These are phyloP conservation scores for Trypanosoma caninum DNA, from an alignment of 208 protist genomes.

Conservation along the genomic window DNA sequence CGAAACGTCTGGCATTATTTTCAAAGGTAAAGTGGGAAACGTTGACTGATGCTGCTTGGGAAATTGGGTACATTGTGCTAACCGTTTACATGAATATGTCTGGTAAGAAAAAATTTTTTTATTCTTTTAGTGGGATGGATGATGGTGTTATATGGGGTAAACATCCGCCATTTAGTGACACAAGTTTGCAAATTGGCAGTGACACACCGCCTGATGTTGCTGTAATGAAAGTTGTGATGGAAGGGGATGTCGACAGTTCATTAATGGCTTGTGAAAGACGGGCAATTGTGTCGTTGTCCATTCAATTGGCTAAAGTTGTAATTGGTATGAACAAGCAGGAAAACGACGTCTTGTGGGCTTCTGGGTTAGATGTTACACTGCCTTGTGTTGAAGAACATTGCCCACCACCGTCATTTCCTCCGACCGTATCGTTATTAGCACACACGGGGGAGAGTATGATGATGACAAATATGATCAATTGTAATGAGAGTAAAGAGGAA, in stretches of 20 bases:
- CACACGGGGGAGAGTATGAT: no score
- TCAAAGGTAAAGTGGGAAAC: constrained; percentile 1
- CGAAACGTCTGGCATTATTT: constrained; percentile 5
- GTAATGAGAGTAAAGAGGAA: constrained; percentile 1
- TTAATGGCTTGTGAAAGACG: not conserved
- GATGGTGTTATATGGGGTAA: not conserved
- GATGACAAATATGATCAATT: no score
- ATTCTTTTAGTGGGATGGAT: not conserved
- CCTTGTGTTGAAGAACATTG: not conserved
- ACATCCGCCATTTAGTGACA: not conserved
- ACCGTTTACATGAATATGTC: constrained; percentile 8
- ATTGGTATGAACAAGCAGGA: not conserved
- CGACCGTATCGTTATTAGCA: no score
- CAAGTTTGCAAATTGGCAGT: no score
- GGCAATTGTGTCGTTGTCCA: not conserved
- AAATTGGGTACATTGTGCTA: not conserved
- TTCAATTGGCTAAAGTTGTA: not conserved
- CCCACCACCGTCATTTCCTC: not conserved
- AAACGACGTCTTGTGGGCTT: no score
- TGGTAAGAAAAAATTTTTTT: not conserved
- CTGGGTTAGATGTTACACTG: not conserved
- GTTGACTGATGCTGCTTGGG: not conserved
- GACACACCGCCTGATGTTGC: no score
- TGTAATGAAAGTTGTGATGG: not conserved
- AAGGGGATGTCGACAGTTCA: no score